A percentile compares a stretch with the other conserved stretches of the same genome.
phyloP scores from a whole-genome alignment of 345 rosid species.

The Stellera chamaejasme region DNA sequence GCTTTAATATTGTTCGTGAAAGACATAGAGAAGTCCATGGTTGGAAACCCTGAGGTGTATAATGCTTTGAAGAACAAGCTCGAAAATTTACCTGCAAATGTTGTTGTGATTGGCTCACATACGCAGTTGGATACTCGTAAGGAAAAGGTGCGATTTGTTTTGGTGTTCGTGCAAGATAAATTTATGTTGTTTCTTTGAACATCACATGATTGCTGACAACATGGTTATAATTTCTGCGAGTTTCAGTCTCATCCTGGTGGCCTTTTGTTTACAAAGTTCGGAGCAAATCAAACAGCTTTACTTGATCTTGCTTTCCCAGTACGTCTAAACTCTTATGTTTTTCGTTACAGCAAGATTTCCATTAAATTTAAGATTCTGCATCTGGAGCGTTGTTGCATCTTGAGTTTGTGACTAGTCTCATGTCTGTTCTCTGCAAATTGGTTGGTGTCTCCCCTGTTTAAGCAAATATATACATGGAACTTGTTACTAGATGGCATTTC shows the following conservation, averaged over 20 bases:
- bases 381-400: neutral
- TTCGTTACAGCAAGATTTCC: too few relatives aligned
- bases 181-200: too few relatives aligned
- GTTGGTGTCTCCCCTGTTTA: too few relatives aligned
- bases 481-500: too few relatives aligned
- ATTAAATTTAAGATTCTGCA: too few relatives aligned
- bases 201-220: too few relatives aligned
- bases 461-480: too few relatives aligned
- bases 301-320: conserved; percentile 93
- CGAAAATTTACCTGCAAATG: conserved; percentile 63
- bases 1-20: conserved; percentile 70
- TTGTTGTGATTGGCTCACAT: conserved; percentile 76
- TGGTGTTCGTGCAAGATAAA: too few relatives aligned
- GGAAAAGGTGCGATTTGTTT: conserved; percentile 50
- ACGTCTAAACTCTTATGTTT: conserved; percentile 10
- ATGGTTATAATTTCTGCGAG: neutral
- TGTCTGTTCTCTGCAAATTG: neutral
- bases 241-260: conserved; percentile 86
- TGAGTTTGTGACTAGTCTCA: neutral
- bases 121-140: conserved; percentile 76
- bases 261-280: conserved; percentile 78
- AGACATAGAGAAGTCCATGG: conserved; percentile 76
- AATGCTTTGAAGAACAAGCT: conserved; percentile 56
- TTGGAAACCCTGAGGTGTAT: conserved; percentile 59
- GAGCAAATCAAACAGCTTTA: conserved; percentile 80